Percentiles rank a stretch among this genome's conserved stretches.
These are phyloP conservation scores for Lentinus polychrous DNA, from an alignment of 1,284 basidiomycete genomes.

Conservation along the genomic window DNA sequence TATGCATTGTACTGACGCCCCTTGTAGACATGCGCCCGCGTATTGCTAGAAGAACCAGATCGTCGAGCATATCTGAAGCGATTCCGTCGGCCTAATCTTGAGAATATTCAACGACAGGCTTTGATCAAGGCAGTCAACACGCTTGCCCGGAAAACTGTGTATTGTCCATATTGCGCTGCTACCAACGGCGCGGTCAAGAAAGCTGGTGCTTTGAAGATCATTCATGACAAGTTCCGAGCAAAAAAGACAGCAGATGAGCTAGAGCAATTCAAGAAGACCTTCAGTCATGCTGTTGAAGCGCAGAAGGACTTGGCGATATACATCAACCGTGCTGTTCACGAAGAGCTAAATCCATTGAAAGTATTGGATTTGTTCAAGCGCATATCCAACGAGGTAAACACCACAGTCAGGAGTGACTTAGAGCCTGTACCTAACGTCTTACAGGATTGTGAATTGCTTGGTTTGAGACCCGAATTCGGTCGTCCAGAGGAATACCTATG, in stretches of 20 bases:
- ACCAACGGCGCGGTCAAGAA: slow-evolving; percentile 98
- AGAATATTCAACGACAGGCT: slow-evolving; percentile 87
- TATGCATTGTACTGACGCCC: neutral
- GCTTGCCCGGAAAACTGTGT: slow-evolving; percentile 83
- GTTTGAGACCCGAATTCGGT: slow-evolving; percentile 84
- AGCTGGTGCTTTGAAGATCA: slow-evolving; percentile 89
- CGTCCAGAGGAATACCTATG: slow-evolving; percentile 97
- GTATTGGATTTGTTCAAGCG: slow-evolving; percentile 90
- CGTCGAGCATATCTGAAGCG: slow-evolving; percentile 80
- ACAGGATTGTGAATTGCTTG: slow-evolving; percentile 92
- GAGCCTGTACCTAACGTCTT: neutral
- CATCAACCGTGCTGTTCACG: slow-evolving; percentile 83
- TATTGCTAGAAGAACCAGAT: slow-evolving; percentile 87
- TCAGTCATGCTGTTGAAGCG: slow-evolving; percentile 77
- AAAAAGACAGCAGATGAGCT: slow-evolving; percentile 91
- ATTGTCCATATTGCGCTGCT: slow-evolving; percentile 90
- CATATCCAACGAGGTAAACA: slow-evolving; percentile 81
- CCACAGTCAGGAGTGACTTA: slow-evolving; percentile 13
- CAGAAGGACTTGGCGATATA: slow-evolving; percentile 85
- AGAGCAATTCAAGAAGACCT: slow-evolving; percentile 84
- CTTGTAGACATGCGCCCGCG: slow-evolving; percentile 83
- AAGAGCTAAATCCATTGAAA: slow-evolving; percentile 94
- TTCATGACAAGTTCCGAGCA: slow-evolving; percentile 95
- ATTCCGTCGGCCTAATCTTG: slow-evolving; percentile 86
- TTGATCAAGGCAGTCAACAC: slow-evolving; percentile 89